Evolutionary conservation across 805 yeast genomes (phyloP).

Genomic region (Saccharomyces paradoxus): DNA sequence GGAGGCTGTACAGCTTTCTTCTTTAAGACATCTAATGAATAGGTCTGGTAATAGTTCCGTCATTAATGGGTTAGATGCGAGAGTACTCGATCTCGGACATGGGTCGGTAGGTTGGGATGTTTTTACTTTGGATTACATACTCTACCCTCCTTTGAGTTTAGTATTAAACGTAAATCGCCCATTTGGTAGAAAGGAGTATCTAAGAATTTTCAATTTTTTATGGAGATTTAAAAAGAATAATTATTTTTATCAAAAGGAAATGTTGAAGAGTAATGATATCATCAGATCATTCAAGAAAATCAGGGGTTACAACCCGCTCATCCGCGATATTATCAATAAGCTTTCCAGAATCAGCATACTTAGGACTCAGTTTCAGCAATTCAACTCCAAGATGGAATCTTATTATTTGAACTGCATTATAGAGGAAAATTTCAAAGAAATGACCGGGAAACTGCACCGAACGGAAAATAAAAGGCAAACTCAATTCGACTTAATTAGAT

Average conservation of each 20-base stretch:
- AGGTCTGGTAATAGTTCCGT: slow-evolving; percentile 33
- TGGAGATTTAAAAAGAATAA: slow-evolving; percentile 69
- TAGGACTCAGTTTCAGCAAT: slow-evolving; percentile 30
- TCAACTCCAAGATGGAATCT: slow-evolving; percentile 27
- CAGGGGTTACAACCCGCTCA: slow-evolving; percentile 18
- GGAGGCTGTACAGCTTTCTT: slow-evolving; percentile 52
- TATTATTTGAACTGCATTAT: slow-evolving; percentile 29
- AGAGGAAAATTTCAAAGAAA: slow-evolving; percentile 24
- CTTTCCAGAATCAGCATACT: slow-evolving; percentile 25
- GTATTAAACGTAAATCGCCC: slow-evolving; percentile 44
- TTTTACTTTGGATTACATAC: slow-evolving; percentile 72
- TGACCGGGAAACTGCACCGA: slow-evolving; percentile 31
- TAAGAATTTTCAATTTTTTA: slow-evolving; percentile 74
- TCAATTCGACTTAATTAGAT: slow-evolving; percentile 29
- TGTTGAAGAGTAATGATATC: slow-evolving; percentile 36
- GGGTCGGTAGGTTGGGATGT: slow-evolving; percentile 86
- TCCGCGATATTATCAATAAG: slow-evolving; percentile 24
- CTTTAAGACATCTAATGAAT: slow-evolving; percentile 35
- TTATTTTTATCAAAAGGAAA: slow-evolving; percentile 40
- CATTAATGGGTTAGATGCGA: slow-evolving; percentile 63
- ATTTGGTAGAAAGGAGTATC: slow-evolving; percentile 48
- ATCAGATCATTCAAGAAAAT: slow-evolving; percentile 23
- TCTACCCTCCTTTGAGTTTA: slow-evolving; percentile 44
- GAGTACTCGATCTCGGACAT: slow-evolving; percentile 65
- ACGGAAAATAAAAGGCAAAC: slow-evolving; percentile 23